Evolutionary conservation across 148 eudicot species (phyloP).

Genomic region (Rhododendron henanense): DNA sequence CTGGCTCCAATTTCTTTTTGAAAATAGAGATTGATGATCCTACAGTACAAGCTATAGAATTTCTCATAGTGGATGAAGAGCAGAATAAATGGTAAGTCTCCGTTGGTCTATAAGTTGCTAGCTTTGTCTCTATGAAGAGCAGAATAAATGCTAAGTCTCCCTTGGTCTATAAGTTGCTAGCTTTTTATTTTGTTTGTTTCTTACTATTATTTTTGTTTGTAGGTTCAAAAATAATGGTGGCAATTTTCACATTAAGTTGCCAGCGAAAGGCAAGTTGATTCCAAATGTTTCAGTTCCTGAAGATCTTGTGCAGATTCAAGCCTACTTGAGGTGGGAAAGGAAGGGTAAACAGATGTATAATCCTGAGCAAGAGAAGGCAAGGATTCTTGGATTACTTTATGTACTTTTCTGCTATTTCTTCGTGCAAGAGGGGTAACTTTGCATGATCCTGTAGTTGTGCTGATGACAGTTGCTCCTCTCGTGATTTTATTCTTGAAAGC

Average conservation of each 20-base stretch:
- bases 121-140: slow-evolving; percentile 42
- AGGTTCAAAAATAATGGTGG: slow-evolving; percentile 90
- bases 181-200: neutral
- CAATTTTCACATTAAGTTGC: slow-evolving; percentile 67
- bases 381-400: neutral
- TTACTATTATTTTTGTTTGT: neutral
- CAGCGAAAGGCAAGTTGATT: slow-evolving; percentile 32
- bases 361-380: slow-evolving; percentile 80
- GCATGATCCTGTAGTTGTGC: neutral
- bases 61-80: slow-evolving; percentile 78
- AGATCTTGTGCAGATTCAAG: slow-evolving; percentile 94
- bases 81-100: slow-evolving; percentile 66
- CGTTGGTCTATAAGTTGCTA: neutral
- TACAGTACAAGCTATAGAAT: slow-evolving; percentile 77
- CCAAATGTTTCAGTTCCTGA: slow-evolving; percentile 72
- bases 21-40: slow-evolving; percentile 85
- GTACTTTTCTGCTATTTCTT: neutral
- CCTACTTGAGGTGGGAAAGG: slow-evolving; percentile 95
- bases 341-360: slow-evolving; percentile 87
- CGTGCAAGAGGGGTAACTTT: neutral
- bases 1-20: slow-evolving; percentile 59
- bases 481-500: neutral
- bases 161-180: neutral
- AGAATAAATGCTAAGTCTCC: slow-evolving; percentile 60
- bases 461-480: neutral